Evolutionary conservation across 148 eudicot genomes (phyloP), one percentile per base, ranked within the genome.

Genomic region (Fagopyrum homotropicum): DNA sequence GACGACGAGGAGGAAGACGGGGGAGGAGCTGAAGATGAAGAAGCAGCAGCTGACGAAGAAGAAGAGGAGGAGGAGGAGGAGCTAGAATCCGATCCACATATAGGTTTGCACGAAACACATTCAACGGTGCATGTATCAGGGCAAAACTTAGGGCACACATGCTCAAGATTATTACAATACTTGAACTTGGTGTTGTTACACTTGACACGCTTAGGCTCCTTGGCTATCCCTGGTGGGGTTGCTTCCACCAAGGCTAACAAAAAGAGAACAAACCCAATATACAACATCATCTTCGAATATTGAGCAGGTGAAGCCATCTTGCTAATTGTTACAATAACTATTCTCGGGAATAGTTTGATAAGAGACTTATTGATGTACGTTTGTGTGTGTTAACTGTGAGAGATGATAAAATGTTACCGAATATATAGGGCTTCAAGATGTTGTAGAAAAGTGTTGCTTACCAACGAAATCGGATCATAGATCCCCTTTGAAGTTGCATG

Each of bases 151-250:
- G 74, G 74, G 55, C 74, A 72, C 7, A 72, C 74, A 46, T 72
- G 74, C 74, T 72, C 74, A 7, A 70, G 51, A n/a, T 47, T 47
- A 47, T 72, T 72, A 46, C 74, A 72, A 6, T 46, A 72, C 55
- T 46, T 46, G 35, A 46, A 72, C 74, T 72, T 72, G 30, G 74
- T 46, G 55, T 72, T 72, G 16, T 17, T 46, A 9, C 74, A 72
- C 55, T 47, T 72, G 5, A 72, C 74, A 2, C 55, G 74, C 74
- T 47, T 72, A 72, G 74, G 74, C 74, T 72, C 74, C 74, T 72
- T 72, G 73, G 73, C 73, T 44, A 70, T 70, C 2, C 73, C 73
- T 0, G 73, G 73, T 4, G 73, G 73, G 6, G 73, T 70, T 14
- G 52, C 74, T 26, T 72, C 74, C 6, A 72, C 74, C 52, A 72